Percentiles rank a stretch among this genome's conserved stretches.
Evolutionary conservation across 495 filamentous ascomycete species (phyloP).

Genomic region (Aspergillus saccharolyticus): DNA sequence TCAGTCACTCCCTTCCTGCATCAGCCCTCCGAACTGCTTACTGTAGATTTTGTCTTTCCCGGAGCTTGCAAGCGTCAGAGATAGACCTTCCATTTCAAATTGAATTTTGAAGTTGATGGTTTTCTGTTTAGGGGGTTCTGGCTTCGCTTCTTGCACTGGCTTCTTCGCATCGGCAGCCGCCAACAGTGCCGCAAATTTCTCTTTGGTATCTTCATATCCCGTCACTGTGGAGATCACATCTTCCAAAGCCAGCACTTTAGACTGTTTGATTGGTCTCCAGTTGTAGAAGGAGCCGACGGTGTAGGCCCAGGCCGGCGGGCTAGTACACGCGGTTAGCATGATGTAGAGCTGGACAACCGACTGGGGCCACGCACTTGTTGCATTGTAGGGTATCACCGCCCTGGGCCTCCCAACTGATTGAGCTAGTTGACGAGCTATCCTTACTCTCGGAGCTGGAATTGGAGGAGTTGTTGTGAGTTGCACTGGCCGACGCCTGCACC

Average conservation of each 20-base stretch:
- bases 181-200: background rate
- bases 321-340: background rate
- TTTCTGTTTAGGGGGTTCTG: background rate
- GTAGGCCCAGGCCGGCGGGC: conserved; percentile 7
- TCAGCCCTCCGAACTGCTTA: too few species aligned
- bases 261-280: conserved; percentile 7
- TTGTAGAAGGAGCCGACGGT: conserved; percentile 14
- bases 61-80: too few species aligned
- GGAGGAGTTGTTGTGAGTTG: background rate
- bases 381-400: conserved; percentile 13
- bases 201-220: background rate
- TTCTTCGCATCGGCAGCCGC: too few species aligned
- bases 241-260: background rate
- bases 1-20: too few species aligned
- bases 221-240: background rate
- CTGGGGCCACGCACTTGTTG: conserved; percentile 9
- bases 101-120: background rate
- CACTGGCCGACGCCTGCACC: conserved; percentile 7
- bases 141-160: too few species aligned
- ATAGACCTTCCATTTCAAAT: too few species aligned
- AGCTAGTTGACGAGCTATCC: background rate
- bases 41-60: too few species aligned
- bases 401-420: conserved; percentile 8
- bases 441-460: background rate
- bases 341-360: background rate